Conservation (phyloP, 1,284 basidiomycete species). For the Pascua sp. region DNA sequence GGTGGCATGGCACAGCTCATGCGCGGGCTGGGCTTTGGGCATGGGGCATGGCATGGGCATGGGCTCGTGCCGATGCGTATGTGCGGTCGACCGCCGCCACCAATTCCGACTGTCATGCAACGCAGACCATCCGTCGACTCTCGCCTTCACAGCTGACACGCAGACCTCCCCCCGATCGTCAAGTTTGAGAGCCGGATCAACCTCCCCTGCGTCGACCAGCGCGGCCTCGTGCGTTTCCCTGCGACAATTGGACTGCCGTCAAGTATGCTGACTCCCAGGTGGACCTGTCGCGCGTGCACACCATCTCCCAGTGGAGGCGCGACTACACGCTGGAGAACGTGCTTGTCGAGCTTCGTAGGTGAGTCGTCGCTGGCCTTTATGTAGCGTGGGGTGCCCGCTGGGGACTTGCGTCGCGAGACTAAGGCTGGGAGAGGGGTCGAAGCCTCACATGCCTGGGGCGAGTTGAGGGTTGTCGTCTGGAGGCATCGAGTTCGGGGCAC, state of each 20-base stretch:
- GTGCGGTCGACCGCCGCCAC: too few relatives aligned
- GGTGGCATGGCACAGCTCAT: too few relatives aligned
- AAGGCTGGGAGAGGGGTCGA: too few relatives aligned
- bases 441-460: too few relatives aligned
- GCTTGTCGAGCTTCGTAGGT: slow-evolving; percentile 87
- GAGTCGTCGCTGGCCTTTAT: slow-evolving; percentile 36
- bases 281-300: slow-evolving; percentile 64
- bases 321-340: slow-evolving; percentile 77
- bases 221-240: slow-evolving; percentile 57
- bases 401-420: not conserved
- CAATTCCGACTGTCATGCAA: too few relatives aligned
- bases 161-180: slow-evolving; percentile 47
- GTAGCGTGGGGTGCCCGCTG: not conserved
- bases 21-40: too few relatives aligned
- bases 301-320: slow-evolving; percentile 70
- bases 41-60: too few relatives aligned
- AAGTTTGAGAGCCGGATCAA: slow-evolving; percentile 85
- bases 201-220: slow-evolving; percentile 81
- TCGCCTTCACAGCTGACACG: slow-evolving; percentile 1
- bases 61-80: too few relatives aligned
- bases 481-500: too few relatives aligned
- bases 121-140: too few relatives aligned
- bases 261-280: slow-evolving; percentile 52
- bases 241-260: not conserved
- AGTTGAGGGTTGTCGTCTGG: too few relatives aligned